phyloP scores from a whole-genome alignment of 192 early-diverging fungal species.

The Geosiphon pyriformis region DNA sequence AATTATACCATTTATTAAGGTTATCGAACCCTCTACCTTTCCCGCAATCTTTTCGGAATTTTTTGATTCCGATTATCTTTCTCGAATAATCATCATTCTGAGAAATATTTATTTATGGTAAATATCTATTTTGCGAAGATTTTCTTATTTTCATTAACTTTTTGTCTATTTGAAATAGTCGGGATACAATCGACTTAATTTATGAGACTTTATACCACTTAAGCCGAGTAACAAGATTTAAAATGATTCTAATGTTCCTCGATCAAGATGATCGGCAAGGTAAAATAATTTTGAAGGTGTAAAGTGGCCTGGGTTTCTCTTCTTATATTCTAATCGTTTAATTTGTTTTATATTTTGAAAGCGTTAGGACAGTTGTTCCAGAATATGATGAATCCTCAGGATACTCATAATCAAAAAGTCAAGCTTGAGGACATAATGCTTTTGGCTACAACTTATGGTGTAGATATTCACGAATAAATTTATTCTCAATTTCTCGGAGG shows the following conservation, averaged over 20 bases:
- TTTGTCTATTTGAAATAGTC: not conserved
- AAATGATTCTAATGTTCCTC: not conserved
- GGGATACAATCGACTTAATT: not conserved
- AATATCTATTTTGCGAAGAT: not conserved
- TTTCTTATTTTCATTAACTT: not conserved
- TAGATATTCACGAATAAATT: too few relatives aligned
- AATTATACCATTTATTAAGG: slow-evolving; percentile 20
- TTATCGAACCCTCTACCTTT: slow-evolving; percentile 36
- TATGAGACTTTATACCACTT: not conserved
- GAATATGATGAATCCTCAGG: not conserved
- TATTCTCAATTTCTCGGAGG: too few relatives aligned
- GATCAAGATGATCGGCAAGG: not conserved
- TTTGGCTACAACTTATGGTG: not conserved
- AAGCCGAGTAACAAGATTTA: not conserved
- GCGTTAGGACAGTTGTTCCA: not conserved
- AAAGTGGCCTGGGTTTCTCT: too few relatives aligned
- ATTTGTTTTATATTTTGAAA: not conserved
- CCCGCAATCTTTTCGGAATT: slow-evolving; percentile 40
- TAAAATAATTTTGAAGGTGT: too few relatives aligned
- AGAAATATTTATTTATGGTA: not conserved
- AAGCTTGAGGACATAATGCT: not conserved
- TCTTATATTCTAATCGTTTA: not conserved
- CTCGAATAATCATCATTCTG: not conserved
- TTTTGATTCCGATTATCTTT: slow-evolving; percentile 15
- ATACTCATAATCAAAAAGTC: not conserved